phyloP scores from a whole-genome alignment of 1,284 basidiomycete species.

The Inonotus obliquus region DNA sequence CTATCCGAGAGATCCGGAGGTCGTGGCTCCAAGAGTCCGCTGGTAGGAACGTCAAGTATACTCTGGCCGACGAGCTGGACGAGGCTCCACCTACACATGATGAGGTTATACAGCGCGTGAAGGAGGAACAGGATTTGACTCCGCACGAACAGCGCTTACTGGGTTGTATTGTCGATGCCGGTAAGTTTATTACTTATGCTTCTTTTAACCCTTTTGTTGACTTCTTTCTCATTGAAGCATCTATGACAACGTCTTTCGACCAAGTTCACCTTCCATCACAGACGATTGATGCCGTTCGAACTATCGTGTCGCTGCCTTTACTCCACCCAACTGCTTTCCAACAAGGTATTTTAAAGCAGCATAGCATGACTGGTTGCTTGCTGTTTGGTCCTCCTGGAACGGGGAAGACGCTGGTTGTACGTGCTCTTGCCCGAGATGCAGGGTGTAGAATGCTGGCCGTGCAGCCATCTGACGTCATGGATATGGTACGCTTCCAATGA shows the following conservation, averaged over 20 bases:
- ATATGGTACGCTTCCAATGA: conserved; percentile 56
- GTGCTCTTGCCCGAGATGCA: conserved; percentile 88
- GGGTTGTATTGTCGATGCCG: conserved; percentile 78
- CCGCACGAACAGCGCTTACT: conserved; percentile 74
- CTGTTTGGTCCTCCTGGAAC: conserved; percentile 91
- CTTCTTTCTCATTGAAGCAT: conserved; percentile 35
- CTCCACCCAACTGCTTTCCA: conserved; percentile 89
- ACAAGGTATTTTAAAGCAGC: conserved; percentile 86
- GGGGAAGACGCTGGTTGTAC: conserved; percentile 86
- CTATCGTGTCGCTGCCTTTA: conserved; percentile 87
- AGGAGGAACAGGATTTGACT: conserved; percentile 69
- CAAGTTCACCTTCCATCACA: conserved; percentile 85
- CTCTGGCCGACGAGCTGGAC: conserved; percentile 34
- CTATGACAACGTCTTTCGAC: conserved; percentile 77
- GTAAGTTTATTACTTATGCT: conserved; percentile 40
- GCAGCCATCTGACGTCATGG: conserved; percentile 83
- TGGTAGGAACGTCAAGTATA: conserved; percentile 35
- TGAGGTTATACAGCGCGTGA: conserved; percentile 70
- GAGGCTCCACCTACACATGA: conserved; percentile 34
- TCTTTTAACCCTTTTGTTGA: conserved; percentile 12
- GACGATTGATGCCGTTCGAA: conserved; percentile 85
- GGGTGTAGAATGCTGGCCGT: conserved; percentile 86
- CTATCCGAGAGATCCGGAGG: conserved; percentile 47
- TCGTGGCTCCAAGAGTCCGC: conserved; percentile 56
- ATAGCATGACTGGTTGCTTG: conserved; percentile 83